Conservation (phyloP, 2,329 filamentous ascomycete genomes). For the Fusarium sp. region DNA sequence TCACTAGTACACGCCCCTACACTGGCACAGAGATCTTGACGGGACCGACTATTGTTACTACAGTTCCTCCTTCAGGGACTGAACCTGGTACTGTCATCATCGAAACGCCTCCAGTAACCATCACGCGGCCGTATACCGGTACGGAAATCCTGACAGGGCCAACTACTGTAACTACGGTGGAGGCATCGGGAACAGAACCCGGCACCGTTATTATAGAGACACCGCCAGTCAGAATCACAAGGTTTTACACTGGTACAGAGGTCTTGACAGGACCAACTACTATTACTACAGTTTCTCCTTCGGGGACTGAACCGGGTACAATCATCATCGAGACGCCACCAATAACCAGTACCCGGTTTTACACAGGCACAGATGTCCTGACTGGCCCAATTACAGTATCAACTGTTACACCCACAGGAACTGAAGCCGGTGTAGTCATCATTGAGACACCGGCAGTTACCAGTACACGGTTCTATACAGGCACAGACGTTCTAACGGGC, state of each 20-base stretch:
- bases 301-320: background rate
- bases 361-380: background rate
- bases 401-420: background rate
- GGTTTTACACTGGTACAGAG: background rate
- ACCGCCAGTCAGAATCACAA: background rate
- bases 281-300: background rate
- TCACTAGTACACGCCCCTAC: background rate
- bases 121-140: slow-evolving; percentile 9
- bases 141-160: background rate
- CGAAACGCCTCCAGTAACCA: slow-evolving; percentile 12
- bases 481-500: background rate
- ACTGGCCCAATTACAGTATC: background rate
- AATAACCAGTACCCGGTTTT: background rate
- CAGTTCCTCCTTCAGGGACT: slow-evolving; percentile 6
- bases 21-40: slow-evolving; percentile 1
- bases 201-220: background rate
- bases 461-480: background rate
- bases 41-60: background rate
- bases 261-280: background rate
- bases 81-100: slow-evolving; percentile 6
- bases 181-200: background rate
- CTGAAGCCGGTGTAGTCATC: background rate
- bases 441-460: slow-evolving; percentile 5
- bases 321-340: slow-evolving; percentile 2
- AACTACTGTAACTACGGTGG: background rate